Evolutionary conservation across 805 yeast genomes (phyloP), one percentile per base, ranked within the genome.

Genomic region (Myxozyma neglecta): DNA sequence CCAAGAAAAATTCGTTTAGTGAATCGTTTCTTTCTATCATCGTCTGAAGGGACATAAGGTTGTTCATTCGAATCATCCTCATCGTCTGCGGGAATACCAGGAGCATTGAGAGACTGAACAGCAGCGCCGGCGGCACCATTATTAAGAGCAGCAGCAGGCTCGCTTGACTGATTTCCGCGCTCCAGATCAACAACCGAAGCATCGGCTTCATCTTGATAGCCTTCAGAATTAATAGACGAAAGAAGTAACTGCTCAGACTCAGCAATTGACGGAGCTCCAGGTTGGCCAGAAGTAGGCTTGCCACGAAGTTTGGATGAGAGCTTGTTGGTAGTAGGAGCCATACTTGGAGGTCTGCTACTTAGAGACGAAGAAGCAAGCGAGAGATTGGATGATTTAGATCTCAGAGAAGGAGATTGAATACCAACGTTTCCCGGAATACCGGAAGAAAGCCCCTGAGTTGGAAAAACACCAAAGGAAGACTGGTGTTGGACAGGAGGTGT

Each of bases 1-100:
- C 61, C 64, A 20, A 64, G 11, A 49, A 64, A 59, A 13, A 64
- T 45, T 32, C 60, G 53, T 49, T 62, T 64, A n/a, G 59, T 61
- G 10, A 54, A 20, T 13, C 54, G 56, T 18, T 45, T 37, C 43
- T 39, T 54, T 16, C 47, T 37, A 10, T 18, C 43, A 11, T 34
- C 54, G 10, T 45, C 55, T 9, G 55, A 13, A 18, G 55, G 13
- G 9, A 39, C 24, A 4, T 24, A 14, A 1, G 42, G 29, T 14
- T 13, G 49, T 42, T 49, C 53, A 7, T 37, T 53, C 8, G 52
- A 57, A 13, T 44, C 63, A 11, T 54, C 59, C 37, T 54, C 59
- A 32, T 40, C 56, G 13, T 37, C 50, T 16, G 7, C 58, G 14
- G 50, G 46, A 3, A 16, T 37, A 13, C 44, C 34, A 16, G 48